Evolutionary conservation across 768 basidiomycete genomes (phyloP), one percentile per base, ranked within the genome.

Genomic region (Suillus plorans): DNA sequence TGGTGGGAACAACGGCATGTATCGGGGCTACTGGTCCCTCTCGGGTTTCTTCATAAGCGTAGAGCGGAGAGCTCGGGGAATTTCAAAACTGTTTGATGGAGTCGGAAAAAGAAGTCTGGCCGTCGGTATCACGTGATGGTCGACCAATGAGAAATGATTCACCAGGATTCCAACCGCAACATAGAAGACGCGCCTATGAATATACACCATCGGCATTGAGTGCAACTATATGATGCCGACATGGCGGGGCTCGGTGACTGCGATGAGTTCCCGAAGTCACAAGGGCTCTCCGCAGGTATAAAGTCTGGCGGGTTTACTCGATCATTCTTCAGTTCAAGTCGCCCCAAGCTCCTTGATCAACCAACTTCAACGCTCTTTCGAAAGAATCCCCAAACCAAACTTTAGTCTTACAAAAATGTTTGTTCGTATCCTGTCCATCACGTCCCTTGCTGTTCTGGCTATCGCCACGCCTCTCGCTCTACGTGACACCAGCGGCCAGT

Each of bases 391-490:
- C 16, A 58, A 28, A 41, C 3, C 9, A 25, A 18, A 10, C 25
- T 28, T 28, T 14, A 59, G 16, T 41, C 18, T 41, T 18, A 41
- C 10, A 56, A 53, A 52, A 63, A 74, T 74, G 73, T 72, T 72
- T 63, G 9, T 65, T 64, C 72, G 42, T 56, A 22, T 66, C 60
- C 67, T 69, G 67, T 66, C 63, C 42, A 44, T 74, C 34, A 31
- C 74, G 53, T 50, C 69, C 22, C 9, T 74, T 45, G 59, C 36
- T 45, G 1, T 74, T 25, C 67, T 72, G 42, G 36, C 68, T 59
- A 60, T 62, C 39, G 49, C 69, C 66, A 74, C 31, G 53, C 53
- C 67, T 18, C 72, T 58, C 36, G 13, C 56, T 36, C 74, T 66
- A 34, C 66, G 67, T 12, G 25, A 31, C 20, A 44, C 6, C 39